Conservation (phyloP, 2,329 filamentous ascomycete genomes). For the Botrytis elliptica region DNA sequence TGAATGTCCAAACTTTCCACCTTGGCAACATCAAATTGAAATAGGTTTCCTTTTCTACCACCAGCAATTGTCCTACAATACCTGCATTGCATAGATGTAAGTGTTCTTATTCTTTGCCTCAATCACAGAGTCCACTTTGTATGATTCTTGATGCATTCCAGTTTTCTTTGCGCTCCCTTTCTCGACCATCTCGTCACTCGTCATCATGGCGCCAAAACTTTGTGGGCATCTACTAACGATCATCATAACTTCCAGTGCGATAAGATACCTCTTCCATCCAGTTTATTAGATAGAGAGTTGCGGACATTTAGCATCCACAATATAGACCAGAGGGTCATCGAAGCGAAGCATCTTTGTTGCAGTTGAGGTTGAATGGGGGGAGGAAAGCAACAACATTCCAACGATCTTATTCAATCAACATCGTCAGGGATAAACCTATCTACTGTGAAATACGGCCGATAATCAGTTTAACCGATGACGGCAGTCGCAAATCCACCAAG, state of each 20-base stretch:
- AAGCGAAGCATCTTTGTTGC: conserved; percentile 27
- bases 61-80: conserved; percentile 27
- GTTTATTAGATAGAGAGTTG: not conserved
- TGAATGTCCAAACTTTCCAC: conserved; percentile 33
- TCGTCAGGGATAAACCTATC: conserved; percentile 20
- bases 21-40: conserved; percentile 31
- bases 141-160: conserved; percentile 8
- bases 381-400: conserved; percentile 24
- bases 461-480: conserved; percentile 52
- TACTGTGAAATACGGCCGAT: conserved; percentile 14
- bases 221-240: conserved; percentile 30
- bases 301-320: not conserved
- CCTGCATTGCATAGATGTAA: conserved; percentile 26
- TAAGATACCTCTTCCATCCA: not conserved
- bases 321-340: conserved; percentile 18
- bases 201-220: conserved; percentile 28
- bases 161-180: conserved; percentile 17
- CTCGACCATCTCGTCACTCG: not conserved
- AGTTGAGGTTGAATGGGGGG: conserved; percentile 25
- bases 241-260: conserved; percentile 26
- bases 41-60: conserved; percentile 23
- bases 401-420: conserved; percentile 21
- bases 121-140: not conserved
- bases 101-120: conserved; percentile 24
- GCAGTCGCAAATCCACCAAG: conserved; percentile 65